Conservation (phyloP, 345 rosid genomes). For the Conringia planisiliqua region DNA sequence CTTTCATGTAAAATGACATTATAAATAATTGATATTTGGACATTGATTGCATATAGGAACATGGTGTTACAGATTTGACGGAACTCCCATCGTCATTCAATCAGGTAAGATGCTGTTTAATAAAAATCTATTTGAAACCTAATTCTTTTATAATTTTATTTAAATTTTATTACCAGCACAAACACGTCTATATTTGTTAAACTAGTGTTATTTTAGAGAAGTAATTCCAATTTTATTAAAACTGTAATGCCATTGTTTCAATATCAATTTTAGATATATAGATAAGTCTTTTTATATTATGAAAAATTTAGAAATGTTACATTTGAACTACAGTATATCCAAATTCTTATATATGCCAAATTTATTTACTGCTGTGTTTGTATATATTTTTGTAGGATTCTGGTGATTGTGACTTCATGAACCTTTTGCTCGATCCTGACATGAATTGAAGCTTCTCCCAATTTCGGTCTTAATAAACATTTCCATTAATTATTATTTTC, state of each 20-base stretch:
- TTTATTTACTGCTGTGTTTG: background rate
- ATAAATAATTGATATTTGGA: background rate
- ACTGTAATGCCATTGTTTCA: background rate
- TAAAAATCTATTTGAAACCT: background rate
- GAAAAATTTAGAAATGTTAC: background rate
- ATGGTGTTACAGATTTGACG: background rate
- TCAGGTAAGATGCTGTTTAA: background rate
- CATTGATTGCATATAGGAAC: constrained; percentile 23
- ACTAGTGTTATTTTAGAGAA: background rate
- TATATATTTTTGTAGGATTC: constrained; percentile 9
- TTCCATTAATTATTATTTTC: background rate
- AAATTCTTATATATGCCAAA: background rate
- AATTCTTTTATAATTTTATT: background rate
- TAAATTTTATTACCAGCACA: background rate
- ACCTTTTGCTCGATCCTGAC: background rate
- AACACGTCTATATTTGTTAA: background rate
- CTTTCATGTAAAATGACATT: background rate
- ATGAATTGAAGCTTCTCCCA: background rate
- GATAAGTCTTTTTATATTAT: background rate
- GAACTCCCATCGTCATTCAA: background rate
- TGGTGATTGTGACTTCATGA: background rate
- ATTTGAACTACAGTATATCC: background rate
- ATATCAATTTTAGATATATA: no score
- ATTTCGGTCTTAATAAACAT: background rate
- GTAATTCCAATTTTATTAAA: background rate